Conservation (phyloP, 805 yeast genomes). For the Millerozyma acaciae region DNA sequence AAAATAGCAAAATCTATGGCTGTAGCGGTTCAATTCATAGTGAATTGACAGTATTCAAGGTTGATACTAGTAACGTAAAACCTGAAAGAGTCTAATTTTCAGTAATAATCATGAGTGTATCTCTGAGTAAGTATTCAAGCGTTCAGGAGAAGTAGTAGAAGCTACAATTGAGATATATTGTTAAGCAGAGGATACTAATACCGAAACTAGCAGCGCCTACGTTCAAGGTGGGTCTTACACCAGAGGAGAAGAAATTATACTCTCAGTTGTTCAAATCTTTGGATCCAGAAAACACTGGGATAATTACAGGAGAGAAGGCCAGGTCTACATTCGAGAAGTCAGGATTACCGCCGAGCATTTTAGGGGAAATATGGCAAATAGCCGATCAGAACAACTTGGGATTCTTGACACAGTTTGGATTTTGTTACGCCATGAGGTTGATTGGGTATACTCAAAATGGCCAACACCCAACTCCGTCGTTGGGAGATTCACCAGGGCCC, state of each 20-base stretch:
- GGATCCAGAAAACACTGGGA: conserved; percentile 75
- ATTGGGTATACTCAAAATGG: conserved; percentile 86
- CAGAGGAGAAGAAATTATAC: conserved; percentile 73
- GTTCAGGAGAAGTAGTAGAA: not conserved
- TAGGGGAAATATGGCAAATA: conserved; percentile 92
- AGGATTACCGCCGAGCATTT: conserved; percentile 68
- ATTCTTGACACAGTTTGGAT: conserved; percentile 72
- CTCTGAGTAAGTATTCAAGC: conserved; percentile 21
- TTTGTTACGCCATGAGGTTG: conserved; percentile 81
- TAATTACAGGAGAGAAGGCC: conserved; percentile 84
- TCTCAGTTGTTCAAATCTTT: conserved; percentile 73
- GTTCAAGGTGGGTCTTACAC: conserved; percentile 48
- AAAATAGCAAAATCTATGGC: too few relatives aligned
- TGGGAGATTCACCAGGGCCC: conserved; percentile 59
- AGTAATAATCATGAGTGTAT: conserved; percentile 18
- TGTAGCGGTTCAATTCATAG: too few relatives aligned
- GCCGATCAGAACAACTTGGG: conserved; percentile 92
- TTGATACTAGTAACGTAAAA: too few relatives aligned
- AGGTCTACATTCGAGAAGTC: conserved; percentile 80
- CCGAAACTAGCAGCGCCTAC: conserved; percentile 24
- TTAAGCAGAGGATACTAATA: conserved; percentile 7
- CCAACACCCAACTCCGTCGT: conserved; percentile 44
- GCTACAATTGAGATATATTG: not conserved
- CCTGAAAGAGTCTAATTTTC: not conserved
- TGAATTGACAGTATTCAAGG: too few relatives aligned